A percentile compares a stretch with the other conserved stretches of the same genome.
These are phyloP conservation scores for Thuja plicata DNA, from an alignment of 83 land plant species.

Conservation along the genomic window DNA sequence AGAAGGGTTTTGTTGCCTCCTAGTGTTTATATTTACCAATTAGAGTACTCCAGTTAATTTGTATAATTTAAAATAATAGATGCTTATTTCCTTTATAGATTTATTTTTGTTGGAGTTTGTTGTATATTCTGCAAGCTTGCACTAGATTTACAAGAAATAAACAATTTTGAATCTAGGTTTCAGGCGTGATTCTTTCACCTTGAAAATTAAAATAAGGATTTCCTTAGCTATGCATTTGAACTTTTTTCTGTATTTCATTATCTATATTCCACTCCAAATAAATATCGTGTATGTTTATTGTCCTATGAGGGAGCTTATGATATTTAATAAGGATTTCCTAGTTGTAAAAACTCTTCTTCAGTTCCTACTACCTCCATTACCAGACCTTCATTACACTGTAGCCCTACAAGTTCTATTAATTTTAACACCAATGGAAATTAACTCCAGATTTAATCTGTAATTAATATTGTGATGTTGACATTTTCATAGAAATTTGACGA, in stretches of 20 bases:
- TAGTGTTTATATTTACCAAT: too few species aligned
- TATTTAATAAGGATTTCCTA: too few species aligned
- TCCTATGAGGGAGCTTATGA: not conserved
- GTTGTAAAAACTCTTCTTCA: not conserved
- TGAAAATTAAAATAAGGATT: not conserved
- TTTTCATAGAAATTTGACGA: slow-evolving; percentile 69
- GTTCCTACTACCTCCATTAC: not conserved
- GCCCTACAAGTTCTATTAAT: not conserved
- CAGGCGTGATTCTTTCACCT: not conserved
- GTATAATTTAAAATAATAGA: too few species aligned
- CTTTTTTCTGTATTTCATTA: not conserved
- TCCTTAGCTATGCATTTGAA: too few species aligned
- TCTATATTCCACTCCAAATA: too few species aligned
- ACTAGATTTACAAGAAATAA: not conserved
- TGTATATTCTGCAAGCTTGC: not conserved
- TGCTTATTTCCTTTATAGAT: too few species aligned
- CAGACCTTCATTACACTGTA: not conserved
- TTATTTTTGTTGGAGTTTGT: too few species aligned
- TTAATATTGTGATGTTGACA: not conserved
- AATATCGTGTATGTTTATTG: not conserved
- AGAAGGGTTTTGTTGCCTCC: not conserved
- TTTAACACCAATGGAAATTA: not conserved
- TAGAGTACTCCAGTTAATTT: too few species aligned
- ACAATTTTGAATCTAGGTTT: not conserved
- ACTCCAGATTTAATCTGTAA: not conserved